Conservation (phyloP, 768 basidiomycete genomes). For the Suillus subluteus region DNA sequence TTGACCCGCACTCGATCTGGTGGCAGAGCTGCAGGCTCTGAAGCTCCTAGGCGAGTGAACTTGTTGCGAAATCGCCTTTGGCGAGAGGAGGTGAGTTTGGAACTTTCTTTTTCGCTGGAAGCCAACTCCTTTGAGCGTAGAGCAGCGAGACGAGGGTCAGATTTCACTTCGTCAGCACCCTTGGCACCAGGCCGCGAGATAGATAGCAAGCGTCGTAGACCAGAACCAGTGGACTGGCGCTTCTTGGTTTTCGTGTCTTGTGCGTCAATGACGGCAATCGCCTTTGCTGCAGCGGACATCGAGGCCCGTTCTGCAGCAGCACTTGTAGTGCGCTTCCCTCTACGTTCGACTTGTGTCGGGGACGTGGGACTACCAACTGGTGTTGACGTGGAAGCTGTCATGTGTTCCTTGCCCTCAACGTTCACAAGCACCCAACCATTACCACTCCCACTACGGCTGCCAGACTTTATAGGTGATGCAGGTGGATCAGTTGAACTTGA, state of each 20-base stretch:
- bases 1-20: slow-evolving; percentile 41
- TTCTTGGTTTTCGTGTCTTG: slow-evolving; percentile 42
- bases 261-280: slow-evolving; percentile 63
- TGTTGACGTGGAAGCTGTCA: slow-evolving; percentile 25
- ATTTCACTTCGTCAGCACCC: slow-evolving; percentile 32
- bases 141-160: slow-evolving; percentile 28
- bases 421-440: slow-evolving; percentile 72
- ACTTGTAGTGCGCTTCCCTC: slow-evolving; percentile 21
- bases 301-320: slow-evolving; percentile 32
- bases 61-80: slow-evolving; percentile 33
- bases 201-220: slow-evolving; percentile 36
- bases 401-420: slow-evolving; percentile 49
- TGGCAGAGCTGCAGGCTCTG: slow-evolving; percentile 33
- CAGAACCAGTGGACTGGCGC: slow-evolving; percentile 32
- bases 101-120: slow-evolving; percentile 18
- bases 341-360: slow-evolving; percentile 31
- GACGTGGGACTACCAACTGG: slow-evolving; percentile 31
- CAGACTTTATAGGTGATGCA: slow-evolving; percentile 38
- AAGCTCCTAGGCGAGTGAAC: slow-evolving; percentile 29
- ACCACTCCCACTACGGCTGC: slow-evolving; percentile 41
- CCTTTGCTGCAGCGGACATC: slow-evolving; percentile 58
- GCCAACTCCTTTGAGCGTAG: slow-evolving; percentile 32
- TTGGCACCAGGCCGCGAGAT: slow-evolving; percentile 32
- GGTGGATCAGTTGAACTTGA: slow-evolving; percentile 26
- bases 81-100: slow-evolving; percentile 18